A percentile compares a stretch with the other conserved stretches of the same genome.
Evolutionary conservation across 805 yeast genomes (phyloP).

Genomic region (Hyphopichia homilentoma): DNA sequence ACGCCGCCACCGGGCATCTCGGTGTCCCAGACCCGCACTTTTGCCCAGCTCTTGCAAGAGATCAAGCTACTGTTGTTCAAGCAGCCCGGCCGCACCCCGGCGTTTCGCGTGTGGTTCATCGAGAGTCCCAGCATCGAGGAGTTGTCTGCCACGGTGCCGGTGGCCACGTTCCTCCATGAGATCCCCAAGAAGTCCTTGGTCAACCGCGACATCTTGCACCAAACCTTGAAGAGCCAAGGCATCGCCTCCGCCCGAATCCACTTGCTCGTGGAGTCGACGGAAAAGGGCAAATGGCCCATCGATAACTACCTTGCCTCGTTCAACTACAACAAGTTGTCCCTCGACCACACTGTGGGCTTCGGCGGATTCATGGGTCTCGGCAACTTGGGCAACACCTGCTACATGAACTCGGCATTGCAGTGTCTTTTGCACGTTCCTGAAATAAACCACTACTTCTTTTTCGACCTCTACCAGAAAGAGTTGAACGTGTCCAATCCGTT

Average conservation of each 20-base stretch:
- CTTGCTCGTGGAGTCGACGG: conserved; percentile 24
- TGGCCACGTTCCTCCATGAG: conserved; percentile 24
- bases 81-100: conserved; percentile 10
- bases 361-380: conserved; percentile 55
- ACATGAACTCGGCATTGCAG: conserved; percentile 93
- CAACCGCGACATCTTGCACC: conserved; percentile 15
- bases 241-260: conserved; percentile 20
- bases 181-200: conserved; percentile 27
- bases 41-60: conserved; percentile 27
- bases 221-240: conserved; percentile 28
- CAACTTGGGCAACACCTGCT: conserved; percentile 87
- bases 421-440: conserved; percentile 87
- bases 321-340: conserved; percentile 11
- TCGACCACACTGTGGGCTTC: conserved; percentile 6
- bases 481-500: conserved; percentile 76
- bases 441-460: conserved; percentile 68
- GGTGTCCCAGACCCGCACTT: conserved; percentile 32
- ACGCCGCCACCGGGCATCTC: conserved; percentile 10
- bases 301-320: conserved; percentile 14
- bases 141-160: conserved; percentile 19
- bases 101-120: conserved; percentile 37
- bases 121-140: conserved; percentile 18
- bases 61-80: conserved; percentile 20
- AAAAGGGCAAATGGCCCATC: conserved; percentile 18
- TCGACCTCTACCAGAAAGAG: conserved; percentile 57